Evolutionary conservation across 768 basidiomycete genomes (phyloP).

Genomic region (Daedaleopsis sinensis): DNA sequence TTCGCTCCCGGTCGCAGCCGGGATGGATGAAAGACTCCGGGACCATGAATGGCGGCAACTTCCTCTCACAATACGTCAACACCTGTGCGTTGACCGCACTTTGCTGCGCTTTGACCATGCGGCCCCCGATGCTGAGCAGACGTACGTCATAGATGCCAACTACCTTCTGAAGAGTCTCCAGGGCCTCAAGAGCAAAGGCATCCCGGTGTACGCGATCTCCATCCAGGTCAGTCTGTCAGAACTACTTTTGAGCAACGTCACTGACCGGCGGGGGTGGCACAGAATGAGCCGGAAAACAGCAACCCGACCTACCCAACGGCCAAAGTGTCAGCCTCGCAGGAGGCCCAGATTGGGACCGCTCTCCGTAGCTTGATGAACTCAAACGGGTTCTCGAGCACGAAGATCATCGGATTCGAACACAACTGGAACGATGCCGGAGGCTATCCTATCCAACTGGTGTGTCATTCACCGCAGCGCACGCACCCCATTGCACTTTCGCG

Average conservation of each 20-base stretch:
- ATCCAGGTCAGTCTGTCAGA: slow-evolving; percentile 43
- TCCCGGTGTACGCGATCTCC: slow-evolving; percentile 63
- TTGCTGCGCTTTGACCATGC: neutral
- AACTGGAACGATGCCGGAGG: slow-evolving; percentile 71
- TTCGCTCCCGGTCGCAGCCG: slow-evolving; percentile 46
- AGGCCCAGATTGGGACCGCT: slow-evolving; percentile 59
- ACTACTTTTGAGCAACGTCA: neutral
- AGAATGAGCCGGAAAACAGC: slow-evolving; percentile 59
- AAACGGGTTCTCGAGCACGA: slow-evolving; percentile 60
- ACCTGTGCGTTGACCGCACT: slow-evolving; percentile 43
- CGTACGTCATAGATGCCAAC: slow-evolving; percentile 53
- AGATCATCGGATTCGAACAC: slow-evolving; percentile 71
- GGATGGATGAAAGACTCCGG: slow-evolving; percentile 77
- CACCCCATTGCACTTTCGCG: neutral
- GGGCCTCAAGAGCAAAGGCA: slow-evolving; percentile 64
- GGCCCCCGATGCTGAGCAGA: neutral
- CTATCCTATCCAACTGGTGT: slow-evolving; percentile 59
- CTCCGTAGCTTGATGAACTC: slow-evolving; percentile 63
- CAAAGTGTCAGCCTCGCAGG: slow-evolving; percentile 52
- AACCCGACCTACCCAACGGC: slow-evolving; percentile 73
- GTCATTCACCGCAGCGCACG: neutral
- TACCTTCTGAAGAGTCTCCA: slow-evolving; percentile 76
- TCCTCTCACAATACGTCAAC: slow-evolving; percentile 50
- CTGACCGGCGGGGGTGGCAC: slow-evolving; percentile 10
- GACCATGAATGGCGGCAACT: slow-evolving; percentile 68